A percentile compares a stretch with the other conserved stretches of the same genome.
Evolutionary conservation across 495 filamentous ascomycete species (phyloP).

Genomic region (Xylaria sp.): DNA sequence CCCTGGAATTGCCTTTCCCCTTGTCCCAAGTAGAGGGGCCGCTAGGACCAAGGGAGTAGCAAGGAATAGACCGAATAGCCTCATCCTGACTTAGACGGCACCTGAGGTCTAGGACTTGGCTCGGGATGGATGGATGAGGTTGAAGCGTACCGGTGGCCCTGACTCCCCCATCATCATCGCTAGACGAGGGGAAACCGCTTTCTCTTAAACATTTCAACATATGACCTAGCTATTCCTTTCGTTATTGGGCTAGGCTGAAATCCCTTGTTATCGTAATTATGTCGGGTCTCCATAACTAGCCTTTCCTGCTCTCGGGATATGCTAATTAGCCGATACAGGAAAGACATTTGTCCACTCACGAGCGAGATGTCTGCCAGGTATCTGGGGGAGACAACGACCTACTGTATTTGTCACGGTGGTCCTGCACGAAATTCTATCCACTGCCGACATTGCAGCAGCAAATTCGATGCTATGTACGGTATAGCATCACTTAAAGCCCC

Average conservation of each 20-base stretch:
- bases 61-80: conserved; percentile 33
- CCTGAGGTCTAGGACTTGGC: not conserved
- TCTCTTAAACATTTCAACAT: conserved; percentile 12
- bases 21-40: conserved; percentile 44
- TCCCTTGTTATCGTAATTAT: not conserved
- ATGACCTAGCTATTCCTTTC: not conserved
- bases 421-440: conserved; percentile 5
- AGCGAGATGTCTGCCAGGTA: conserved; percentile 2
- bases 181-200: conserved; percentile 2
- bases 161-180: not conserved
- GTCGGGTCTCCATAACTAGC: conserved; percentile 10
- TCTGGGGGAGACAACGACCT: not conserved
- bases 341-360: conserved; percentile 7
- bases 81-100: conserved; percentile 33
- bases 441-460: conserved; percentile 9
- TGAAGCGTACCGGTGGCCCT: not conserved
- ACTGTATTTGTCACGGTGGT: conserved; percentile 18
- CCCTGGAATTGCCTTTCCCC: conserved; percentile 48
- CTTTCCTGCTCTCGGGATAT: conserved; percentile 8
- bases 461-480: conserved; percentile 5
- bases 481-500: not conserved
- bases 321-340: conserved; percentile 21
- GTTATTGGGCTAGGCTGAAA: conserved; percentile 3
- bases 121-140: not conserved
- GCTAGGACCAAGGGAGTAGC: conserved; percentile 31